Evolutionary conservation across 2,329 filamentous ascomycete species (phyloP), one percentile per base, ranked within the genome.

Genomic region (Aspergillus floridensis): DNA sequence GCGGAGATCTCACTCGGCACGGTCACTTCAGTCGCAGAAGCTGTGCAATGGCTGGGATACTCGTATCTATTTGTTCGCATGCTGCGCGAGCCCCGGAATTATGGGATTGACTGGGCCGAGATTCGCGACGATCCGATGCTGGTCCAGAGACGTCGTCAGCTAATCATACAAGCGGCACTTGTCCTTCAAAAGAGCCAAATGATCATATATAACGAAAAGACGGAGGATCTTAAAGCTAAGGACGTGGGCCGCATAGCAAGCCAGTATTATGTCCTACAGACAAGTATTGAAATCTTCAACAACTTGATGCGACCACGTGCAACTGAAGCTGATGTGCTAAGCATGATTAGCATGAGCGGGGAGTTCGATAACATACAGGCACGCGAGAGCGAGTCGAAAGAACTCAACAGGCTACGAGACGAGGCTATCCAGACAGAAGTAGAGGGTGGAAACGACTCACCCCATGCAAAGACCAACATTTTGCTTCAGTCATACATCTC

Each of bases 301-400:
- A 86, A 86, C 5, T 89, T 95, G 88, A 98, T 99, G 95, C 84
- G 85, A 55, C 88, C 92, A 1, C 85, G 87, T 26, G 88, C 92
- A 10, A 92, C 90, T 0, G 95, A 99, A 76, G 92, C 92, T 5
- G 95, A 99, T 70, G 88, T 97, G 50, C 80, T 99, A 56, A 91
- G 90, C 71, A 98, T 99, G 92, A 92, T 99, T 70, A 93, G 92
- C 67, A 92, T 95, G 90, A 96, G 93, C 73, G 92, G 93, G 65
- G 95, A 99, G 74, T 99, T 99, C 68, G 92, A 98, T 78, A 96
- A 99, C 66, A 91, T 99, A 47, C 93, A 97, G 72, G 92, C 90
- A 5, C 84, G 96, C 62, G 95, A 99, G 57, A 95, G 80, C 54
- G 96, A 99, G 76, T 88, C 89, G 58, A 90, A 93, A 68, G 96